Percentiles rank a stretch among this genome's conserved stretches.
Evolutionary conservation across 116 monocot species (phyloP).

Genomic region (Thalassia testudinum): DNA sequence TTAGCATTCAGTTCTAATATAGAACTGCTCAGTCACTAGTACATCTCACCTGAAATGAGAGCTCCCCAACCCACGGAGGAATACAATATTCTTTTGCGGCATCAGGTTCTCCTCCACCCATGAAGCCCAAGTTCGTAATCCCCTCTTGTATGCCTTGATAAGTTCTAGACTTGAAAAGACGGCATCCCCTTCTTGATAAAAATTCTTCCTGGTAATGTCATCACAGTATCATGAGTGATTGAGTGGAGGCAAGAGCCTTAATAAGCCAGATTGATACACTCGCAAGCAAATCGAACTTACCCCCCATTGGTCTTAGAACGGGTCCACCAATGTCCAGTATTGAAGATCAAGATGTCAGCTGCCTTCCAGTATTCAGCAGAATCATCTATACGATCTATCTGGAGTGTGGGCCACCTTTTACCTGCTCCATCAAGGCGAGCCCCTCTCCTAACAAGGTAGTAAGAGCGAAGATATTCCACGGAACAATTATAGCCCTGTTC

Average conservation of each 20-base stretch:
- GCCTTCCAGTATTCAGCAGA: slow-evolving; percentile 64
- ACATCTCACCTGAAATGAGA: slow-evolving; percentile 87
- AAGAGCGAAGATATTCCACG: slow-evolving; percentile 71
- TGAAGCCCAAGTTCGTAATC: slow-evolving; percentile 63
- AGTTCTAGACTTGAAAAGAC: slow-evolving; percentile 70
- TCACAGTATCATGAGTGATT: not conserved
- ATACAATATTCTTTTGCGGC: slow-evolving; percentile 34
- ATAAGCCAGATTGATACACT: too few species aligned
- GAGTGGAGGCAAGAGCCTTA: not conserved
- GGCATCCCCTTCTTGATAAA: slow-evolving; percentile 59
- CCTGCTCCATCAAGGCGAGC: slow-evolving; percentile 31
- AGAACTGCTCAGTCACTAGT: too few species aligned
- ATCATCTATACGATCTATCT: slow-evolving; percentile 74
- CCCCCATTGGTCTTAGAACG: slow-evolving; percentile 84
- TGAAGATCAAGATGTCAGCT: slow-evolving; percentile 77
- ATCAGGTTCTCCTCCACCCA: slow-evolving; percentile 79
- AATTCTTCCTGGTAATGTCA: slow-evolving; percentile 41
- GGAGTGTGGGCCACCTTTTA: slow-evolving; percentile 48
- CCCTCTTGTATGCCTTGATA: slow-evolving; percentile 62
- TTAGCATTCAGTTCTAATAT: too few species aligned
- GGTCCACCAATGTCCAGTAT: slow-evolving; percentile 97
- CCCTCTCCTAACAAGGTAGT: slow-evolving; percentile 84
- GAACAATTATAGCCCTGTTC: slow-evolving; percentile 75
- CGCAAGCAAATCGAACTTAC: too few species aligned
- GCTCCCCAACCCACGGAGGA: slow-evolving; percentile 74